Evolutionary conservation across 495 filamentous ascomycete genomes (phyloP), one percentile per base, ranked within the genome.

Genomic region (Aspergillus kassunensis): DNA sequence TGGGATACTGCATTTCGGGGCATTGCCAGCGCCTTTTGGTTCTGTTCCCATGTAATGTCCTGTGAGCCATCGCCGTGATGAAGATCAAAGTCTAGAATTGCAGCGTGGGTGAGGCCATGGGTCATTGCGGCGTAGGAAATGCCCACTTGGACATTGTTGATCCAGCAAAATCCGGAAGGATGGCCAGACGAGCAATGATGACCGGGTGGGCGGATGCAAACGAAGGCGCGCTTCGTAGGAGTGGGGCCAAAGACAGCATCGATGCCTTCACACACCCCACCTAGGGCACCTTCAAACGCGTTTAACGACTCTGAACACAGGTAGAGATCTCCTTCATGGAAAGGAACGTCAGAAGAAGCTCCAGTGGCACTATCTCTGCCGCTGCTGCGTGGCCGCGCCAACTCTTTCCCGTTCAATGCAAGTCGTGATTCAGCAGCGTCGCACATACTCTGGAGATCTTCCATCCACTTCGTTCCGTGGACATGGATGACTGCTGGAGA

Each of bases 41-140:
- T 97, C 48, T 90, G 88, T 8, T 82, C 78, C 89, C 90, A 97
- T 1, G 91, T 79, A 54, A 98, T 95, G 0, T 88, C 79, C 67
- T 98, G 93, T 6, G 90, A 96, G 19, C 93, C 93, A 61, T 98
- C 93, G 8, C 93, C 93, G 67, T 98, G 93, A 55, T 98, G 93
- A 6, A 98, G 72, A 65, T 98, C 93, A 61, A 97, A 96, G 66
- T 98, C 93, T 57, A 98, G 82, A 55, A 98, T 98, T 5, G 90
- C 93, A 0, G 90, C 92, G 65, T 97, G 93, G 0, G 91, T 97
- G 34, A 97, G 66, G 6, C 88, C 91, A 61, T 96, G 84, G 42
- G 77, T 80, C 50, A 88, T 78, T 4, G 87, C 84, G 10, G 85
- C 93, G 61, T 97, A 87, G 58, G 92, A 88, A 51, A 97, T 95